Percentiles rank a stretch among this genome's conserved stretches.
Evolutionary conservation across 371 early-diverging fungal genomes (phyloP).

Genomic region (Mortierella sp.): DNA sequence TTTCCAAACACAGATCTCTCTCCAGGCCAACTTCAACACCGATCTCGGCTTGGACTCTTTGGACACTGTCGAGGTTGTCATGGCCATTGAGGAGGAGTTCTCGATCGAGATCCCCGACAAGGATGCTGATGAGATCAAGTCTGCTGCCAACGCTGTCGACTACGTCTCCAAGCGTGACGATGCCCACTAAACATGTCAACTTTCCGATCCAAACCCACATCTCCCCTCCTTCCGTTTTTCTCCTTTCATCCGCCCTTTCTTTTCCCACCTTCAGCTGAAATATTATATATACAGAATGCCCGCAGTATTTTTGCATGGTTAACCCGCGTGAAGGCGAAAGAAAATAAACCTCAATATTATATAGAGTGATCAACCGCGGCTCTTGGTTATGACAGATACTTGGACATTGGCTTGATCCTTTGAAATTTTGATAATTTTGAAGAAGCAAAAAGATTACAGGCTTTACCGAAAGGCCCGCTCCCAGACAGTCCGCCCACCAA

Average conservation of each 20-base stretch:
- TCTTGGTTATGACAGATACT: too few relatives aligned
- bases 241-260: background rate
- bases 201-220: background rate
- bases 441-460: background rate
- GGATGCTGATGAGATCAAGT: constrained; percentile 96
- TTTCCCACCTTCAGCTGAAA: background rate
- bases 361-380: too few relatives aligned
- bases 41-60: constrained; percentile 96
- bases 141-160: constrained; percentile 89
- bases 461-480: constrained; percentile 39
- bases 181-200: constrained; percentile 81
- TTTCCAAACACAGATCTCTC: constrained; percentile 71
- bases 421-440: too few relatives aligned
- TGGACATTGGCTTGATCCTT: too few relatives aligned
- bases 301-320: background rate
- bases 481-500: constrained; percentile 50
- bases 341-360: background rate
- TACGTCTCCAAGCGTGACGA: constrained; percentile 82
- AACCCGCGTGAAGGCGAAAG: background rate
- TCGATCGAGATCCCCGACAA: constrained; percentile 97
- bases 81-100: constrained; percentile 99
- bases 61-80: constrained; percentile 97
- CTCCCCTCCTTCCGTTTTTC: background rate
- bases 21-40: constrained; percentile 88
- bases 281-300: background rate